Conservation (phyloP, 140 eudicot species). For the Bidens hawaiensis region DNA sequence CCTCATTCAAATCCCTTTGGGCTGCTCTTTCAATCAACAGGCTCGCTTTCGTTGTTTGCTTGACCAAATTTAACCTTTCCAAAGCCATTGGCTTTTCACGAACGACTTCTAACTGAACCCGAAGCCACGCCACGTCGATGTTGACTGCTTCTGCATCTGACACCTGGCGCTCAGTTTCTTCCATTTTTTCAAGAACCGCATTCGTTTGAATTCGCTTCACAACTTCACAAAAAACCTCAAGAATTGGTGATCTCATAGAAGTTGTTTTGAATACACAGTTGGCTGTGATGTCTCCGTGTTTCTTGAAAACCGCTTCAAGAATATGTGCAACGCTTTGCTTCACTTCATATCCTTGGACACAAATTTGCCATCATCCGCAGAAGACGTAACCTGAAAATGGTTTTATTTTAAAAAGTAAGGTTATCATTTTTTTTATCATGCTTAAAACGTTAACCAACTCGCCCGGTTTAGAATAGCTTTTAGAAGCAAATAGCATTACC, state of each 20-base stretch:
- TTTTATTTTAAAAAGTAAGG: too few relatives aligned
- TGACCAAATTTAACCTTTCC: constrained; percentile 1
- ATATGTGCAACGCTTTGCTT: constrained; percentile 24
- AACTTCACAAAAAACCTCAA: constrained; percentile 37
- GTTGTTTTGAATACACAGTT: constrained; percentile 27
- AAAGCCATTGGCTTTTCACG: background rate
- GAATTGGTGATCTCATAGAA: constrained; percentile 28
- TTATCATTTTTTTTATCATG: too few relatives aligned
- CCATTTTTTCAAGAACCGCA: constrained; percentile 10
- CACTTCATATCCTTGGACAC: constrained; percentile 33
- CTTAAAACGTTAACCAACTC: too few relatives aligned
- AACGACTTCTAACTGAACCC: constrained; percentile 14
- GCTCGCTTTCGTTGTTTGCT: constrained; percentile 3
- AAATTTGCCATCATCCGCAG: background rate
- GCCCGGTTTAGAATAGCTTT: too few relatives aligned
- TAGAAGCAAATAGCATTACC: too few relatives aligned
- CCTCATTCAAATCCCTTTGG: constrained; percentile 20
- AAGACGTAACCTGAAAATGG: too few relatives aligned
- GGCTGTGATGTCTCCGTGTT: constrained; percentile 45
- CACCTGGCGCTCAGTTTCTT: constrained; percentile 21
- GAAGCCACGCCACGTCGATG: constrained; percentile 40
- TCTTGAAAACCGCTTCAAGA: constrained; percentile 31
- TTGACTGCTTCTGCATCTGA: constrained; percentile 34
- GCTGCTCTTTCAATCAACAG: constrained; percentile 27
- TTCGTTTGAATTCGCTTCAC: constrained; percentile 26